Evolutionary conservation across 208 protist genomes (phyloP).

Genomic region (Trypanosoma rangeli): DNA sequence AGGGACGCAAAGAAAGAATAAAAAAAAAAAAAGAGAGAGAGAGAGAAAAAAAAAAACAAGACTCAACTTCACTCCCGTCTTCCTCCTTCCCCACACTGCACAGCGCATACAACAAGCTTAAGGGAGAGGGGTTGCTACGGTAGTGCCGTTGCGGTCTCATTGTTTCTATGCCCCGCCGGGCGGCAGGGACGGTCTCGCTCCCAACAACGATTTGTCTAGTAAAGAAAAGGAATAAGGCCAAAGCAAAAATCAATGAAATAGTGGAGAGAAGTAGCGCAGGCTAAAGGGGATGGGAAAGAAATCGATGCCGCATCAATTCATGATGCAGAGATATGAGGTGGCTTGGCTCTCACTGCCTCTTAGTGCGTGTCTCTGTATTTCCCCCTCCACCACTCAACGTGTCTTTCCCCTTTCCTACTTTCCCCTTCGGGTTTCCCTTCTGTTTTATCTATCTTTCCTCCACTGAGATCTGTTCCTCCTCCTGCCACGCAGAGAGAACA

Average conservation of each 20-base stretch:
- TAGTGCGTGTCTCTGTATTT: background rate
- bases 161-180: background rate
- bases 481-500: background rate
- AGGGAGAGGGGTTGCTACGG: background rate
- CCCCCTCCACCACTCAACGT: background rate
- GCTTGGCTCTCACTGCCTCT: background rate
- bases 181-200: background rate
- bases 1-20: background rate
- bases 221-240: background rate
- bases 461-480: background rate
- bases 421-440: background rate
- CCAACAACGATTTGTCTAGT: background rate
- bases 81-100: background rate
- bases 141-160: background rate
- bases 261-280: background rate
- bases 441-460: constrained; percentile 14
- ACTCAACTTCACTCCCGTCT: background rate
- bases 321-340: background rate
- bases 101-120: background rate
- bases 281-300: background rate
- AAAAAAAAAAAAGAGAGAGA: background rate
- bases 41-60: background rate
- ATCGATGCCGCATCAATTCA: background rate
- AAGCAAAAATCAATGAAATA: background rate
- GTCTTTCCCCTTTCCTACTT: background rate